These are phyloP conservation scores for Meredithiella fracta DNA, from an alignment of 2,329 filamentous ascomycete genomes.

Conservation along the genomic window DNA sequence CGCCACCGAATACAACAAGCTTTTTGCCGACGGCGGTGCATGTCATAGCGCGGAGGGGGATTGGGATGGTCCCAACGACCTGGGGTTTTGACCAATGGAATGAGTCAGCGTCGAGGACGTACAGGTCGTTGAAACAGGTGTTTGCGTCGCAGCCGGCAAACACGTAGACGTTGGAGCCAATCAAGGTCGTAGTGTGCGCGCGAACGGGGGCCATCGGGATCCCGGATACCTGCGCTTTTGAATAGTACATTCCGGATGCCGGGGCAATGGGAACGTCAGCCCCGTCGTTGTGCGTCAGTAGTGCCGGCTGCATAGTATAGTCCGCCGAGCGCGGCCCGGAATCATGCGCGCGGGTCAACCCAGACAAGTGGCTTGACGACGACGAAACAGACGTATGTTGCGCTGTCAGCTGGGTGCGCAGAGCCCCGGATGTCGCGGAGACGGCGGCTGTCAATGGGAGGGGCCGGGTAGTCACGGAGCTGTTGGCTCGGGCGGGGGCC, in stretches of 20 bases:
- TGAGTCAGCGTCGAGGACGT: slow-evolving; percentile 52
- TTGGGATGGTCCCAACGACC: slow-evolving; percentile 47
- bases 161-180: slow-evolving; percentile 50
- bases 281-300: slow-evolving; percentile 38
- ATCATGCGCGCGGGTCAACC: slow-evolving; percentile 15
- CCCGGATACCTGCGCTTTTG: slow-evolving; percentile 46
- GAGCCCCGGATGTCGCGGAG: background rate
- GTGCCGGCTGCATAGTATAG: slow-evolving; percentile 34
- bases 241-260: slow-evolving; percentile 59
- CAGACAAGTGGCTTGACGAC: slow-evolving; percentile 17
- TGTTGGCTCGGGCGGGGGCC: slow-evolving; percentile 35
- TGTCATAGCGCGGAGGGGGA: slow-evolving; percentile 53
- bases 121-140: slow-evolving; percentile 52
- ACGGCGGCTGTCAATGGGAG: slow-evolving; percentile 4
- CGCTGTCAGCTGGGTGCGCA: slow-evolving; percentile 6
- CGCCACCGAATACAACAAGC: slow-evolving; percentile 52
- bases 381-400: slow-evolving; percentile 2
- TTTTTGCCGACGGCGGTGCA: slow-evolving; percentile 56
- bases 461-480: slow-evolving; percentile 29
- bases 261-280: slow-evolving; percentile 46
- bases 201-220: slow-evolving; percentile 43
- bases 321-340: slow-evolving; percentile 20
- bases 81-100: slow-evolving; percentile 53
- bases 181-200: slow-evolving; percentile 49
- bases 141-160: slow-evolving; percentile 53